Evolutionary conservation across 2,329 filamentous ascomycete species (phyloP).

Genomic region (Fusarium temperatum): DNA sequence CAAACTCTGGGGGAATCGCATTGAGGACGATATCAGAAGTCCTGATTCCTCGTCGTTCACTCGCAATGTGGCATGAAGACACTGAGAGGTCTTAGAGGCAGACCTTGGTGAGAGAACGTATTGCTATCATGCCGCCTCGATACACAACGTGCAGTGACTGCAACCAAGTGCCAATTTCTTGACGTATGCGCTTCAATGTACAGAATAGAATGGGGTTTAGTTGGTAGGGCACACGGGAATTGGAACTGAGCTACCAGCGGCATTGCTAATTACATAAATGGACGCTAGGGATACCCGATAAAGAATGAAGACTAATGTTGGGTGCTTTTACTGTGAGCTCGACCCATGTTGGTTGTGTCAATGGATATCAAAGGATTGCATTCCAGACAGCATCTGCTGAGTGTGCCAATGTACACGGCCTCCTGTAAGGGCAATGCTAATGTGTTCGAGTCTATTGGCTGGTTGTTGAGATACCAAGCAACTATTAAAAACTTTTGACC

Average conservation of each 20-base stretch:
- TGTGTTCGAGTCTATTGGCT: not conserved
- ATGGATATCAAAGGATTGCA: not conserved
- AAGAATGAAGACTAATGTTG: slow-evolving; percentile 21
- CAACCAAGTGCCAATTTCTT: not conserved
- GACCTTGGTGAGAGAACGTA: not conserved
- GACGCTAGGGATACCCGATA: slow-evolving; percentile 28
- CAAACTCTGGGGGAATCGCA: slow-evolving; percentile 6
- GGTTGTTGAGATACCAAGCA: not conserved
- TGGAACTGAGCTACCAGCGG: slow-evolving; percentile 26
- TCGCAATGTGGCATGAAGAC: not conserved
- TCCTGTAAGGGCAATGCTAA: not conserved
- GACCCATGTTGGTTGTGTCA: not conserved
- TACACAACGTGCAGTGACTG: not conserved
- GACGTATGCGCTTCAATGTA: slow-evolving; percentile 18
- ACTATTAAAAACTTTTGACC: not conserved
- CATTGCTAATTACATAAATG: slow-evolving; percentile 34
- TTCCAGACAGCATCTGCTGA: not conserved
- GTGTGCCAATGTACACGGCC: not conserved
- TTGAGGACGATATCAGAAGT: not conserved
- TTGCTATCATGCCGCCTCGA: not conserved
- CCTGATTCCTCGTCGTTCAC: not conserved
- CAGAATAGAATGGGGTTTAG: slow-evolving; percentile 31
- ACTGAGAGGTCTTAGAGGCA: not conserved
- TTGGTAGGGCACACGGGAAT: not conserved
- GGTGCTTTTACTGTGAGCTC: not conserved